These are phyloP conservation scores for Geoglossum cookeanum DNA, from an alignment of 2,329 filamentous ascomycete genomes.

Conservation along the genomic window DNA sequence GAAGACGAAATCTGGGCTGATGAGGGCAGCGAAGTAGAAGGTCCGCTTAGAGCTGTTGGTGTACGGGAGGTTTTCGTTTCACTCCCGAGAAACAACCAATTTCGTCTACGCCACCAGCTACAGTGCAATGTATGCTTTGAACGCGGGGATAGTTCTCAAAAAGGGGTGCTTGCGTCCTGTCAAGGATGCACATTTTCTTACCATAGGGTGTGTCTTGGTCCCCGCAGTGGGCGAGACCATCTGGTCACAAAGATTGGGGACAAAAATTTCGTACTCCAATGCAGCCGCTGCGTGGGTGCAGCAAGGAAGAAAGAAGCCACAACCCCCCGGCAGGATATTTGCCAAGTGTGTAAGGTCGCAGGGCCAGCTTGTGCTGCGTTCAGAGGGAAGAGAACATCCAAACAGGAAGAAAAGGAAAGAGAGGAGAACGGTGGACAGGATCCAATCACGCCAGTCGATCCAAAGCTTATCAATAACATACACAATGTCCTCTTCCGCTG, in stretches of 20 bases:
- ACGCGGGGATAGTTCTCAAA: slow-evolving; percentile 32
- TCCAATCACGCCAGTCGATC: slow-evolving; percentile 46
- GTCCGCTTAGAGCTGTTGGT: slow-evolving; percentile 33
- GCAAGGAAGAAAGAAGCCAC: slow-evolving; percentile 47
- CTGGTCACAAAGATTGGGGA: slow-evolving; percentile 67
- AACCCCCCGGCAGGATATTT: slow-evolving; percentile 52
- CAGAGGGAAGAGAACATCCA: slow-evolving; percentile 48
- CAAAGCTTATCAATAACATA: slow-evolving; percentile 50
- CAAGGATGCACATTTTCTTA: slow-evolving; percentile 78
- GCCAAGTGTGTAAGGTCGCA: slow-evolving; percentile 46
- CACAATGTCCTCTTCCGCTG: slow-evolving; percentile 73
- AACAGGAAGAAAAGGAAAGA: slow-evolving; percentile 68
- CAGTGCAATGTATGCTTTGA: slow-evolving; percentile 53
- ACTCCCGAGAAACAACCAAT: slow-evolving; percentile 41
- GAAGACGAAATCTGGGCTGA: slow-evolving; percentile 27
- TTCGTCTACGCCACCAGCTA: slow-evolving; percentile 48
- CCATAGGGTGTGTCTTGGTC: slow-evolving; percentile 67
- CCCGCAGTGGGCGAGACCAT: slow-evolving; percentile 58
- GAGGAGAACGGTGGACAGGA: slow-evolving; percentile 63
- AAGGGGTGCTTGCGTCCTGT: slow-evolving; percentile 61
- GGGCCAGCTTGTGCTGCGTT: slow-evolving; percentile 60
- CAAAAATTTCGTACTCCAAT: slow-evolving; percentile 72
- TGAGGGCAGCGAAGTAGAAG: slow-evolving; percentile 14
- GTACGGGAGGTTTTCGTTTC: slow-evolving; percentile 53
- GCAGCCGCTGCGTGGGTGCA: slow-evolving; percentile 59